Conservation (phyloP, 1,284 basidiomycete species). For the Cutaneotrichosporon sp. region DNA sequence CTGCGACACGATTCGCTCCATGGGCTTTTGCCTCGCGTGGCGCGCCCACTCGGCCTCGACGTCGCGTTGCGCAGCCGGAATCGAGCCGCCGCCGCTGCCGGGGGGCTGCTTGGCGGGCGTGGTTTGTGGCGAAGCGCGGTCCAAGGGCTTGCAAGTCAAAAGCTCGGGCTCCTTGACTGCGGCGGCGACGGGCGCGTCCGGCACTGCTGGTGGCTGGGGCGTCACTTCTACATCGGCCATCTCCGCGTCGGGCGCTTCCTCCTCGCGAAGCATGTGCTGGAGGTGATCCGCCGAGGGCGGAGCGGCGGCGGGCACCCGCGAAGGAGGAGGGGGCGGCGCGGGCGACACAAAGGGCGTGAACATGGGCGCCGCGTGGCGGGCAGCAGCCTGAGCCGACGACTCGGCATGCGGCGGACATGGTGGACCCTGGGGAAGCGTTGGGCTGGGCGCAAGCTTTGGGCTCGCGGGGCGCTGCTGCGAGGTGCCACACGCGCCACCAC, state of each 20-base stretch:
- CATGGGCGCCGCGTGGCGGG: conserved; percentile 9
- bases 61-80: background rate
- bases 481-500: no score
- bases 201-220: background rate
- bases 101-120: no score
- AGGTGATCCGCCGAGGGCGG: conserved; percentile 14
- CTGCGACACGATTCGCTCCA: conserved; percentile 19
- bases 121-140: conserved; percentile 11
- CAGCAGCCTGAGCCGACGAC: conserved; percentile 14
- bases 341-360: conserved; percentile 21
- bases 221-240: background rate
- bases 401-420: conserved; percentile 14
- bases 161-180: conserved; percentile 7
- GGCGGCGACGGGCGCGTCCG: background rate
- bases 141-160: conserved; percentile 16
- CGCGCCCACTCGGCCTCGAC: conserved; percentile 9
- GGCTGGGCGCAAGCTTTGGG: conserved; percentile 14
- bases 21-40: conserved; percentile 11
- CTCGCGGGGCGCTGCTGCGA: conserved; percentile 8
- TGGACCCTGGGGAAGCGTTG: conserved; percentile 2
- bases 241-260: background rate
- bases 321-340: conserved; percentile 1
- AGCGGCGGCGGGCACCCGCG: conserved; percentile 3
- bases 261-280: conserved; percentile 13
- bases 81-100: no score